Conservation (phyloP, 176 grass and related monocot genomes). For the Olyra latifolia region DNA sequence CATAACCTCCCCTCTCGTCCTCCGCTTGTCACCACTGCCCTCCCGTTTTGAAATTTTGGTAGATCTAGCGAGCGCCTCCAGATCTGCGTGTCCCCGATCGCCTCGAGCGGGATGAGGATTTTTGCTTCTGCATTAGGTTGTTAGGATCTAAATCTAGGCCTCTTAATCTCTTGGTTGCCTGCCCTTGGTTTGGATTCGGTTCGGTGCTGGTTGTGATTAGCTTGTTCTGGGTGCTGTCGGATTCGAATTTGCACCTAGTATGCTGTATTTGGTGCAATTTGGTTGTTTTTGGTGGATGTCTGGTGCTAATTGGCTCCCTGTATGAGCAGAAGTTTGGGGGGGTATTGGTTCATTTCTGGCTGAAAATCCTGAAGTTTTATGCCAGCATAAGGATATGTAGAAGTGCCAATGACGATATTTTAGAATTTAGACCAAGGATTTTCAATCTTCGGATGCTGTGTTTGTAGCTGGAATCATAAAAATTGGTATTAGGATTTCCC, state of each 20-base stretch:
- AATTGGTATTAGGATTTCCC: background rate
- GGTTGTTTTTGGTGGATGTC: background rate
- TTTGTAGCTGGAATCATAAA: background rate
- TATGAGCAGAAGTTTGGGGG: background rate
- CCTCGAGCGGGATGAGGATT: background rate
- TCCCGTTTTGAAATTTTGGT: conserved; percentile 6
- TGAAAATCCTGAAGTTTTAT: background rate
- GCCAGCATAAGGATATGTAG: background rate
- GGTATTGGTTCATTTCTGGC: background rate
- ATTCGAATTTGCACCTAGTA: background rate
- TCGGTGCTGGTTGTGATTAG: background rate
- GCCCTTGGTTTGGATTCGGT: background rate
- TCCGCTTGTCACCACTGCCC: too few relatives aligned
- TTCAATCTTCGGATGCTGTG: background rate
- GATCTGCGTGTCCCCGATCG: conserved; percentile 19
- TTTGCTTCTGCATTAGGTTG: too few relatives aligned
- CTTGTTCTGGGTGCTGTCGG: background rate
- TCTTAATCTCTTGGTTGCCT: too few relatives aligned
- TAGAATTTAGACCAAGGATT: background rate
- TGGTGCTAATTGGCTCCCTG: background rate
- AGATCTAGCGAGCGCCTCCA: conserved; percentile 32
- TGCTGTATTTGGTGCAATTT: background rate
- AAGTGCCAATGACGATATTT: background rate
- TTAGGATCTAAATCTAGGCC: too few relatives aligned
- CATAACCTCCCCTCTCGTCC: too few relatives aligned